Percentiles rank a stretch among this genome's conserved stretches.
Conservation (phyloP, 2,329 filamentous ascomycete species). For the Blastomyces emzantsi region DNA sequence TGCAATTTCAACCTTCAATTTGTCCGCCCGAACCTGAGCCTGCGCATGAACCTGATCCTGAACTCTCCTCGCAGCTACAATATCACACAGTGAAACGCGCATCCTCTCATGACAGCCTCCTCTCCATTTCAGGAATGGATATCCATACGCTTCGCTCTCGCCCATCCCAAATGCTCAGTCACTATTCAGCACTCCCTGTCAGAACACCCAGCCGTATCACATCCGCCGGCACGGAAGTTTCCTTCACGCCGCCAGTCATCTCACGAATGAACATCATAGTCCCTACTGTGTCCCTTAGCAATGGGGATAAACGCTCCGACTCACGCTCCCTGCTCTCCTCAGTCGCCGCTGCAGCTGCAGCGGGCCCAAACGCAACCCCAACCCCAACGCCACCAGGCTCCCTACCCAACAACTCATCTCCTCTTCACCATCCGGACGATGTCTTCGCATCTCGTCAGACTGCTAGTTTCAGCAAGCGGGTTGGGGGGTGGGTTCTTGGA, state of each 20-base stretch:
- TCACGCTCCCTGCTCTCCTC: conserved; percentile 31
- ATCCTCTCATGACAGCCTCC: conserved; percentile 76
- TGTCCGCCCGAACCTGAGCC: neutral
- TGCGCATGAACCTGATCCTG: neutral
- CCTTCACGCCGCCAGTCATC: conserved; percentile 32
- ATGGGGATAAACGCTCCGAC: conserved; percentile 15
- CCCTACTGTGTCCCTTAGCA: conserved; percentile 22
- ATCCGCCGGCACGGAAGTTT: conserved; percentile 34
- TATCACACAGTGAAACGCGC: conserved; percentile 51
- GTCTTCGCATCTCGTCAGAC: conserved; percentile 15
- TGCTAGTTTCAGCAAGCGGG: conserved; percentile 39
- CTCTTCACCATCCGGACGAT: neutral
- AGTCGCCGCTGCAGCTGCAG: conserved; percentile 23
- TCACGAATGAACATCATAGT: conserved; percentile 31
- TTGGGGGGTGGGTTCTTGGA: conserved; percentile 58
- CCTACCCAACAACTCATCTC: conserved; percentile 17
- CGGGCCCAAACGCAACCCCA: conserved; percentile 18
- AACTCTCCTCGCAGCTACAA: conserved; percentile 18
- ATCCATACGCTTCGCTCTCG: conserved; percentile 72
- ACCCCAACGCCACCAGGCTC: conserved; percentile 21
- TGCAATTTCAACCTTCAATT: neutral
- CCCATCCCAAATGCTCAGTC: conserved; percentile 60
- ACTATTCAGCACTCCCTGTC: conserved; percentile 44
- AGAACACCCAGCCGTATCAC: conserved; percentile 41
- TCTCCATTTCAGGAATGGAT: conserved; percentile 80